Conservation (phyloP, 2,329 filamentous ascomycete species). For the Ceratocystis eucalypticola region DNA sequence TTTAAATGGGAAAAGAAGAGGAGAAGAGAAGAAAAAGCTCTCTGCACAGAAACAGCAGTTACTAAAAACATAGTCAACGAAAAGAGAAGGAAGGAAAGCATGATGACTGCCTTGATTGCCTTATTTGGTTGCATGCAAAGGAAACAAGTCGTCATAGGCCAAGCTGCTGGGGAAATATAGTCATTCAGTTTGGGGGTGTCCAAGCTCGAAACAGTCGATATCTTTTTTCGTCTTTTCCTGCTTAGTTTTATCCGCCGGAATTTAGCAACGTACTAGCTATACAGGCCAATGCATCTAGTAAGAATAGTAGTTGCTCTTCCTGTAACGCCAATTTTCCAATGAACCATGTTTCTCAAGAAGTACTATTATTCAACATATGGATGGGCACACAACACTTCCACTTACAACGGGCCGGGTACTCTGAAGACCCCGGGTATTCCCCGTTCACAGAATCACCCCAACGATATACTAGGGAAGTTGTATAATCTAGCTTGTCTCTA, state of each 20-base stretch:
- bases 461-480: not conserved
- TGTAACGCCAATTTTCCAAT: not conserved
- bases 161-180: not conserved
- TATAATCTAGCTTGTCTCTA: not conserved
- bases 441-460: not conserved
- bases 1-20: not conserved
- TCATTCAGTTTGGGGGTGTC: not conserved
- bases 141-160: not conserved
- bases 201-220: constrained; percentile 4
- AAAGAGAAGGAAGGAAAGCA: constrained; percentile 1
- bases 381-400: not conserved
- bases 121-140: not conserved
- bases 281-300: not conserved
- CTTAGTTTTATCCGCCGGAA: not conserved
- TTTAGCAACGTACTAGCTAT: not conserved
- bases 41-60: not conserved
- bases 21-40: not conserved
- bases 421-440: not conserved
- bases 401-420: not conserved
- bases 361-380: not conserved
- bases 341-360: not conserved
- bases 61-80: not conserved
- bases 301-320: not conserved
- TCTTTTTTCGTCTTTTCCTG: not conserved
- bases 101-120: not conserved